Percentiles rank a stretch among this genome's conserved stretches.
phyloP scores from a whole-genome alignment of 148 eudicot genomes.

The Rhododendron williamsianum region DNA sequence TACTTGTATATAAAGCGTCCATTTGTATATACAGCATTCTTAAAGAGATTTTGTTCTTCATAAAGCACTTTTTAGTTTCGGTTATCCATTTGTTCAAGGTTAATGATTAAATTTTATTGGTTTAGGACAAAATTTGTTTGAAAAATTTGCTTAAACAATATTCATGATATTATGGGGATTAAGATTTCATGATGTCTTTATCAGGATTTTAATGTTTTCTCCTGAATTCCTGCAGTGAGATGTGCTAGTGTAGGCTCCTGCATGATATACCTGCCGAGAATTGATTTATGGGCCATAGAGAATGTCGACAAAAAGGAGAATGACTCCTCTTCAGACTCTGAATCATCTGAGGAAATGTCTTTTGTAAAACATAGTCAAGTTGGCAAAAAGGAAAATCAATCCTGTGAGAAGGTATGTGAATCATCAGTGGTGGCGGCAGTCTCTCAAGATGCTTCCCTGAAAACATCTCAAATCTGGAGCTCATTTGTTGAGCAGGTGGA shows the following conservation, averaged over 20 bases:
- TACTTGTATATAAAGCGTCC: not conserved
- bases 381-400: conserved; percentile 12
- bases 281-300: conserved; percentile 91
- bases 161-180: not conserved
- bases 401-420: conserved; percentile 19
- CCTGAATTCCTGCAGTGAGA: conserved; percentile 54
- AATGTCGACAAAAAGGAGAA: conserved; percentile 25
- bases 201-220: not conserved
- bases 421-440: conserved; percentile 17
- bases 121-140: not conserved
- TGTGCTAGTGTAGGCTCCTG: conserved; percentile 54
- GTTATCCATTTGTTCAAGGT: not conserved
- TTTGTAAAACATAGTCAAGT: conserved; percentile 5
- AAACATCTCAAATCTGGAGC: conserved; percentile 70
- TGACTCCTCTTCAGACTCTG: conserved; percentile 24
- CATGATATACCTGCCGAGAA: conserved; percentile 80
- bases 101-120: not conserved
- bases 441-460: conserved; percentile 21
- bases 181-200: not conserved
- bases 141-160: not conserved
- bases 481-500: conserved; percentile 76
- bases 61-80: not conserved
- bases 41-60: not conserved
- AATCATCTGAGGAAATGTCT: conserved; percentile 18
- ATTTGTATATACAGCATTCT: not conserved